Conservation (phyloP, 176 grass and related monocot species). For the Guadua angustifolia region DNA sequence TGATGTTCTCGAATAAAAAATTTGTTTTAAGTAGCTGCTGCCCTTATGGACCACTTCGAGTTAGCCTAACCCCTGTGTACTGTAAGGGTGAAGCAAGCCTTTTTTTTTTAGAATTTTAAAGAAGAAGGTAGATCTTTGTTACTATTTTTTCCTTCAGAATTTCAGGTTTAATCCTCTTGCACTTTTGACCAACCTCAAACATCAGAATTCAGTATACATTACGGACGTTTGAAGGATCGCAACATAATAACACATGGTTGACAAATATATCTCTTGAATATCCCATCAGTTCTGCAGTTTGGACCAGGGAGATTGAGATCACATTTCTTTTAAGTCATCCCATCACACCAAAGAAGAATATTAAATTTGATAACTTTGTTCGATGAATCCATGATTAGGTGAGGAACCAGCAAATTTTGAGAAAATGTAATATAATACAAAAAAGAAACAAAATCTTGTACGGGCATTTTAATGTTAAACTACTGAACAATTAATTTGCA, state of each 20-base stretch:
- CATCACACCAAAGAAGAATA: conserved; percentile 28
- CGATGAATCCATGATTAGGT: conserved; percentile 15
- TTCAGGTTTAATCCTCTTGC: conserved; percentile 4
- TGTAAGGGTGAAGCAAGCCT: conserved; percentile 9
- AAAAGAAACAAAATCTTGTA: background rate
- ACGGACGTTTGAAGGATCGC: background rate
- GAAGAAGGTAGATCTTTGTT: background rate
- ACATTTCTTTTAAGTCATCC: conserved; percentile 8
- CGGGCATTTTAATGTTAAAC: background rate
- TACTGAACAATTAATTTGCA: background rate
- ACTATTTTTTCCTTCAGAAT: background rate
- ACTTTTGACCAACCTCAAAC: conserved; percentile 22
- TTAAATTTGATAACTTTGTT: background rate
- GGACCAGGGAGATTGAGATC: background rate
- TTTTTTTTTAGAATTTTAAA: background rate
- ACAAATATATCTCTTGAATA: background rate
- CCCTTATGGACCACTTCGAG: conserved; percentile 16
- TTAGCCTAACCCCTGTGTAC: background rate
- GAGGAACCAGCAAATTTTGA: background rate
- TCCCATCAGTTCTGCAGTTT: background rate
- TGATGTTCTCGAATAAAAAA: conserved; percentile 25
- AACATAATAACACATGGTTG: background rate
- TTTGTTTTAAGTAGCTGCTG: conserved; percentile 5
- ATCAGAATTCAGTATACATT: background rate
- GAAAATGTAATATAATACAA: background rate